phyloP scores from a whole-genome alignment of 2,329 filamentous ascomycete species.

The Trichoderma simmonsii region DNA sequence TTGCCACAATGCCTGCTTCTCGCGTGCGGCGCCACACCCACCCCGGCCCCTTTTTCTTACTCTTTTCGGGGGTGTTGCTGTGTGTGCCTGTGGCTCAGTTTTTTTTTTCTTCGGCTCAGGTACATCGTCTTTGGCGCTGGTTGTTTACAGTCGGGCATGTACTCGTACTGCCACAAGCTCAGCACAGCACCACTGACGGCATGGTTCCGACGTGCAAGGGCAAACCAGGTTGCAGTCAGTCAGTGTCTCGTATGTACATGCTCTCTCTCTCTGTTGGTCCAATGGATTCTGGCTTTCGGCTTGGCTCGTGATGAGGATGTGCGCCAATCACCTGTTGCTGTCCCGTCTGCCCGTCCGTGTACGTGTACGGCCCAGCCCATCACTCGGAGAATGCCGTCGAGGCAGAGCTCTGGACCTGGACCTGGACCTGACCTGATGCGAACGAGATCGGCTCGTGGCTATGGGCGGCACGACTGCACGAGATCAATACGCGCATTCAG shows the following conservation, averaged over 20 bases:
- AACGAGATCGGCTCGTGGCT: constrained; percentile 1
- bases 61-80: neutral
- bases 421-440: neutral
- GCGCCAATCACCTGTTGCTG: neutral
- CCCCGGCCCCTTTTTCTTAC: neutral
- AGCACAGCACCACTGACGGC: neutral
- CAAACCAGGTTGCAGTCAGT: neutral
- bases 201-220: neutral
- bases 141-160: neutral
- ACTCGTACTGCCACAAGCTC: too few relatives aligned
- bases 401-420: neutral
- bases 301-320: neutral
- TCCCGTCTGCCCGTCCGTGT: neutral
- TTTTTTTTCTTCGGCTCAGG: neutral
- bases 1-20: constrained; percentile 10
- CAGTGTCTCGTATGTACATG: neutral
- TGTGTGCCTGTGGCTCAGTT: neutral
- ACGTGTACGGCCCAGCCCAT: neutral
- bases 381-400: neutral
- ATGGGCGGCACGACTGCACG: neutral
- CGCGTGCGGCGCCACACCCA: constrained; percentile 15
- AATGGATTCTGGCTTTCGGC: neutral
- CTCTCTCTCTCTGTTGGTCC: neutral
- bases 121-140: too few relatives aligned
- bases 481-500: neutral